Base-by-base conservation (phyloP, 805 yeast species). In the Candida morakotiae region DNA sequence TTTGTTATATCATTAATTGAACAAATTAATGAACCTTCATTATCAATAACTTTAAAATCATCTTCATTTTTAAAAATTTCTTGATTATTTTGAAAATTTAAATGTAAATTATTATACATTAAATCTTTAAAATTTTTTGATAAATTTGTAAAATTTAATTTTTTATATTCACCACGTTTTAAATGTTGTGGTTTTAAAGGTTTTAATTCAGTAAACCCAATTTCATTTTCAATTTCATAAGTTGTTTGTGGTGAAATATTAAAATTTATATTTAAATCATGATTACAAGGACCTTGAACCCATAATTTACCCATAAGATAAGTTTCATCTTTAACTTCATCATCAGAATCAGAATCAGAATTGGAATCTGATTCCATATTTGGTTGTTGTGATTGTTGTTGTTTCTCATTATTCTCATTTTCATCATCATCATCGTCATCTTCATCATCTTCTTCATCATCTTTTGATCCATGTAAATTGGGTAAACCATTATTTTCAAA, bases 401-500 rank as follows among this genome's bases (percentile, higher is more conserved):
- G 9, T 5, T 7, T 19, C 3, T 40, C 37, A 5, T 41, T 53
- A 6, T 47, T 52, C 10, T 33, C 18, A 11, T 24, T 29, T 3
- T 39, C 40, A 8, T 29, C 40, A 2, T 29, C 41, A 4, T 41
- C 47, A 21, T 52, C 63, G 0, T 62, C 69, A 1, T 66, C 67
- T 1, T 67, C 72, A 2, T 62, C 64, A 9, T 68, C 71, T 1
- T 65, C 76, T 3, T 58, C 75, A 0, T 55, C 73, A 15, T 52
- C 64, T 3, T 51, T 31, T 25, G 59, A 55, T 9, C 64, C 65
- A 35, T 64, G 68, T 26, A 70, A 50, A 6, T 69, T 67, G 3
- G 88, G 87, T 33, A 87, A 67, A 0, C 98, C 98, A 52, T 83
- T 83, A 44, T 72, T 71, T 52, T 91, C 98, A 53, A 88, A 79